Conservation (phyloP, 2,329 filamentous ascomycete genomes). For the Pseudopithomyces maydicus region DNA sequence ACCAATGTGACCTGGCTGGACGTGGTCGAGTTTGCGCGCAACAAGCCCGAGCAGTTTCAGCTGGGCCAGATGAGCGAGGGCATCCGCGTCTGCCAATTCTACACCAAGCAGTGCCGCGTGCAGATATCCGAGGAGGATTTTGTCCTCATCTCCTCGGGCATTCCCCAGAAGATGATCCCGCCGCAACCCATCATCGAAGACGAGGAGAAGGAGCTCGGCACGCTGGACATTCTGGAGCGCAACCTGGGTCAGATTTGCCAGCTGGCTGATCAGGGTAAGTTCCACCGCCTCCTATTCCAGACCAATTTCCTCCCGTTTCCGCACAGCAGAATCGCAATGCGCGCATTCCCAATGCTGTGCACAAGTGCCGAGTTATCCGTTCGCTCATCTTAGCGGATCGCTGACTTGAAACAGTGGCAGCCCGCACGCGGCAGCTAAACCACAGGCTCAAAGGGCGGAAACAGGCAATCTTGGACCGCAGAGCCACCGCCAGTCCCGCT, state of each 20-base stretch:
- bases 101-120: conserved; percentile 77
- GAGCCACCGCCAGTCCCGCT: conserved; percentile 55
- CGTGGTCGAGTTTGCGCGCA: conserved; percentile 81
- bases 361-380: conserved; percentile 1
- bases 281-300: too few relatives aligned
- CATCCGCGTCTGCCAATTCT: conserved; percentile 77
- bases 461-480: conserved; percentile 71
- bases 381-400: neutral
- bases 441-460: conserved; percentile 78
- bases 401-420: conserved; percentile 58
- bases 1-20: conserved; percentile 79
- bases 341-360: neutral
- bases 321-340: neutral
- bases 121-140: conserved; percentile 90
- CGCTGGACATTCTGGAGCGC: conserved; percentile 81
- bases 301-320: neutral
- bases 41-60: conserved; percentile 78
- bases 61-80: conserved; percentile 72
- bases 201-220: conserved; percentile 82
- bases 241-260: conserved; percentile 78
- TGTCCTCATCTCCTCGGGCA: conserved; percentile 80
- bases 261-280: conserved; percentile 74
- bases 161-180: conserved; percentile 80
- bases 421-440: conserved; percentile 76
- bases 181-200: conserved; percentile 83